Evolutionary conservation across 192 early-diverging fungal species (phyloP), one percentile per base, ranked within the genome.

Genomic region (Podila epicladia): DNA sequence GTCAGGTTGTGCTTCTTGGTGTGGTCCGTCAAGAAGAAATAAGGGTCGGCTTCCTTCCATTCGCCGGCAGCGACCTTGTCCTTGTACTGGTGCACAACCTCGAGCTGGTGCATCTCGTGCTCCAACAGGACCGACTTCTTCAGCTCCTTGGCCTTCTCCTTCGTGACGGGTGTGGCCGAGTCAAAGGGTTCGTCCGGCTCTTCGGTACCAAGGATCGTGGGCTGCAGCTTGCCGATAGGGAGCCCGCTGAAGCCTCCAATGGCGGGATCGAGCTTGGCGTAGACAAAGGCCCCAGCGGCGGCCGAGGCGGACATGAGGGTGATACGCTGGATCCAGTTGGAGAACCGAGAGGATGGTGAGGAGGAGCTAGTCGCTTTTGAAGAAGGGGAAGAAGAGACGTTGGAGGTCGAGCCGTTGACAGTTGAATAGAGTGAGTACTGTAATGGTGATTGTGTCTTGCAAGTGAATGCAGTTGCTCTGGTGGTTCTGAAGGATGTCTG

Each of bases 1-100:
- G 82, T 76, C 35, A 88, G 75, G 74, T 83, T 74, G 45, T 82
- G 63, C 6, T 59, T 59, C 53, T 58, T 45, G 35, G 67, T 73
- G 29, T 63, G 58, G 22, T 77, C 71, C 20, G 64, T 77, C 61
- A 85, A 29, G 29, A 64, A 76, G 61, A 70, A 76, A 29, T 73
- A 83, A 0, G 75, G 59, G 13, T 79, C 70, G 5, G 60, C 75
- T 38, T 79, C 69, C 22, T 67, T 71, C 75, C 75, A 79, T 15
- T 79, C 69, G 19, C 75, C 75, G 3, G n/a, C 22, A 51, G 62
- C 55, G 38, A 62, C 75, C 31, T 68, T 72, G 1, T 33, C 37
- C 61, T 79, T 79, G 53, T 72, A 79, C 35, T 79, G 58, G 20
- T 58, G 64, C 20, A 79, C 75, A 31, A 72, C 41, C 1, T 61